Evolutionary conservation across 2,329 filamentous ascomycete genomes (phyloP), one percentile per base, ranked within the genome.

Genomic region (Paecilomyces fulvus): DNA sequence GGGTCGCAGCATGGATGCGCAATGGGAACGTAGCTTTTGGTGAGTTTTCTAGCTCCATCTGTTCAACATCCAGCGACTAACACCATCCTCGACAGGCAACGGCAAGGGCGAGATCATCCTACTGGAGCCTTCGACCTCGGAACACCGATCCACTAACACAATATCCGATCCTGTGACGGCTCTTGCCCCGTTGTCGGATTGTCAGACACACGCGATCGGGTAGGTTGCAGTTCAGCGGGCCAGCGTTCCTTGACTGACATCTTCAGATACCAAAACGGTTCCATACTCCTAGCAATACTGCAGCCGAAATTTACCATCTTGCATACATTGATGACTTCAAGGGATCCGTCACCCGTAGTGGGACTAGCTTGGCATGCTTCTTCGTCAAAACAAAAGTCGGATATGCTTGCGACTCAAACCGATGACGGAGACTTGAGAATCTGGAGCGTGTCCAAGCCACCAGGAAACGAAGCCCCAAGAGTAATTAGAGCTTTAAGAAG

Each of bases 11-110:
- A 11, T 99, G 94, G 90, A 96, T 99, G 92, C 83, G 87, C 49
- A 96, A 96, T 75, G 94, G 94, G 55, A 95, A 96, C 75, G 87
- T 99, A 63, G 92, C 90, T 37, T 97, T 97, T 78, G 94, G 92
- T 96, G 80, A 73, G 85, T 37, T 31, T 28, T 59, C 20, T 54
- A 55, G 25, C 46, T 20, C 30, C 30, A 58, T 46, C 7, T 33
- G 33, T 21, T 30, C 7, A 28, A 56, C 51, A 51, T 55, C 14
- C 50, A 52, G 28, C 31, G 14, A 12, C 28, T 30, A 6, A 46
- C 14, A 28, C 50, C 17, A 30, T 54, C 53, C 67, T 62, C 65
- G 63, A 64, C 65, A 97, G 92, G 94, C 56, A 96, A 96, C 69
- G 82, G 86, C 7, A 90, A 96, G 72, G 94, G 94, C 64, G 94